Conservation (phyloP, 2,329 filamentous ascomycete species). For the Paecilomyces fulvus region DNA sequence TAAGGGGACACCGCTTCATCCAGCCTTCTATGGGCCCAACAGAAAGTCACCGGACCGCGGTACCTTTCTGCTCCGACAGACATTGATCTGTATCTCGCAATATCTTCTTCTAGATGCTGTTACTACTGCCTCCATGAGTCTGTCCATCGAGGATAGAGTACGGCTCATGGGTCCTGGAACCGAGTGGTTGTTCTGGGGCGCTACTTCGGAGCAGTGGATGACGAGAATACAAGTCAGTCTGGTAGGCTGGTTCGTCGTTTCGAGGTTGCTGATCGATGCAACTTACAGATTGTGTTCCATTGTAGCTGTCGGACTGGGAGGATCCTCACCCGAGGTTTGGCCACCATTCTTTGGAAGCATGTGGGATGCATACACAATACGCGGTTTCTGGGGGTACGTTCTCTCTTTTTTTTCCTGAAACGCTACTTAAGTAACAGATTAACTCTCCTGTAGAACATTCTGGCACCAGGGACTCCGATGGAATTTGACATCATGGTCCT, state of each 20-base stretch:
- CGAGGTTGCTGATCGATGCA: constrained; percentile 11
- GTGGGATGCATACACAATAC: constrained; percentile 16
- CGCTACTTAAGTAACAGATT: background rate
- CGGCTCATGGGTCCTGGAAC: constrained; percentile 35
- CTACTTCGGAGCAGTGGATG: constrained; percentile 6
- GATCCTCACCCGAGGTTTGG: constrained; percentile 11
- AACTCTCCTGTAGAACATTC: constrained; percentile 14
- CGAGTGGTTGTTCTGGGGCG: constrained; percentile 60
- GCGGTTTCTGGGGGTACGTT: constrained; percentile 21
- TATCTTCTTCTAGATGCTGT: background rate
- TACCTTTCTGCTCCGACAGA: background rate
- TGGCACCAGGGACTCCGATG: constrained; percentile 22
- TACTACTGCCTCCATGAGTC: constrained; percentile 57
- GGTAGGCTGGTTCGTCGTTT: constrained; percentile 9
- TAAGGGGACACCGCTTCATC: background rate
- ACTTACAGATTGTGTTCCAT: constrained; percentile 13
- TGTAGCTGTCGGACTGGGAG: constrained; percentile 9
- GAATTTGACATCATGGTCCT: constrained; percentile 12
- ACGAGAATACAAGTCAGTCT: constrained; percentile 6
- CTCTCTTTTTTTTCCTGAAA: background rate
- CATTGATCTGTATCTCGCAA: background rate
- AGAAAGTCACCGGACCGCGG: background rate
- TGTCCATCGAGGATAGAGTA: constrained; percentile 56
- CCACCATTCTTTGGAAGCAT: constrained; percentile 17
- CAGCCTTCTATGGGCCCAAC: background rate